Base-by-base conservation (phyloP, 345 rosid species). In the Tarenaya hassleriana region DNA sequence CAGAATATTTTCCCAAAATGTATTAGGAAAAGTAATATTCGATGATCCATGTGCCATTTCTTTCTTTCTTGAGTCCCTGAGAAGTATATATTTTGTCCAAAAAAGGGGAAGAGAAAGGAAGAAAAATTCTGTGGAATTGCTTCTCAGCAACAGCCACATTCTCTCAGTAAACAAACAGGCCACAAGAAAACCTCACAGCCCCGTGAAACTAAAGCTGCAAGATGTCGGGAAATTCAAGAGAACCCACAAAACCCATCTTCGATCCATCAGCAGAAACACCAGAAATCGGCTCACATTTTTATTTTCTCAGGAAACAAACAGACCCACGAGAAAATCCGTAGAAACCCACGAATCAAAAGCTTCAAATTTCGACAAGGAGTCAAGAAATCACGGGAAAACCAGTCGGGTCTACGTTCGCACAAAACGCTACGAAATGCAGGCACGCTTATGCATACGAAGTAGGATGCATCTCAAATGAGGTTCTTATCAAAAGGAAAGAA, bases 1-100 rank as follows among this genome's bases (percentile, higher is more conserved):
- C n/a, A n/a, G n/a, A n/a, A n/a, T n/a, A n/a, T n/a, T n/a, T 58
- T 16, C 15, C 59, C 16, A 17, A 42, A 27, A 55, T 18, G 24
- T 8, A 51, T 57, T 44, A 50, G 60, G 11, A 9, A 51, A 31
- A 45, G 46, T 1, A 16, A 43, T 46, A 34, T 60, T 46, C 15
- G 60, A 47, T 50, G 41, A 66, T 66, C 61, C 19, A 66, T 20
- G 44, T 1, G 34, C 13, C 29, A n/a, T 42, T 53, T 45, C 18
- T 39, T 52, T 58, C 41, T 42, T 19, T 29, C 41, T 15, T 52
- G 44, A 34, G 50, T 44, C 17, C 32, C 16, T 44, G 2, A 16
- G 29, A 38, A 29, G 52, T 15, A 24, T 19, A 18, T 9, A 16
- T 57, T 32, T 24, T 57, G 17, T 16, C 41, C 20, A 4, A 50